These are phyloP conservation scores for Geotrichum cucujoidarum DNA, from an alignment of 1,139 yeast species.

Conservation along the genomic window DNA sequence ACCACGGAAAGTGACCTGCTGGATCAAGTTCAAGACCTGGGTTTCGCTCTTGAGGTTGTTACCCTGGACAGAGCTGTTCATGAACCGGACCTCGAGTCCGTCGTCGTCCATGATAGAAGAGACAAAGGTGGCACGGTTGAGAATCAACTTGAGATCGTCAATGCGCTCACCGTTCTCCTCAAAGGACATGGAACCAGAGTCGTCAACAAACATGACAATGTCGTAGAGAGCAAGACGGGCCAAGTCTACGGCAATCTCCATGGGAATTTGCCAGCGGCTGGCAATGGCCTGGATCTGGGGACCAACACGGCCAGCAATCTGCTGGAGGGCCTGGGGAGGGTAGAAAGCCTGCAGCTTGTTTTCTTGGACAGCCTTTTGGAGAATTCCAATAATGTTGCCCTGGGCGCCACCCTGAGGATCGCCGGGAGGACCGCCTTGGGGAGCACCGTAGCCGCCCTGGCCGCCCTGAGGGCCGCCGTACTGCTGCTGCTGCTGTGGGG, in stretches of 20 bases:
- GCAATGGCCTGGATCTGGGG: constrained; percentile 29
- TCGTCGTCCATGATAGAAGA: constrained; percentile 35
- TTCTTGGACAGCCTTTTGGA: constrained; percentile 33
- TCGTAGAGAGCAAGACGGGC: constrained; percentile 35
- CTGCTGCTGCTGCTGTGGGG: not conserved
- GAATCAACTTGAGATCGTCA: constrained; percentile 35
- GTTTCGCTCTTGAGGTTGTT: constrained; percentile 30
- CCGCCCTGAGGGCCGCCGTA: not conserved
- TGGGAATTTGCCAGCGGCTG: constrained; percentile 32
- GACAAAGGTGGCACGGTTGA: constrained; percentile 34
- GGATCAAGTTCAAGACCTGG: constrained; percentile 29
- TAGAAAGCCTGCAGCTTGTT: constrained; percentile 33
- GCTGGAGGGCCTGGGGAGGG: constrained; percentile 34
- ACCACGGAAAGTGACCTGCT: constrained; percentile 32
- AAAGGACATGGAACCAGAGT: constrained; percentile 38
- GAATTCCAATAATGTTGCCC: constrained; percentile 22
- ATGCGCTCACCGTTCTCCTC: constrained; percentile 38
- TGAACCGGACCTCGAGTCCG: constrained; percentile 35
- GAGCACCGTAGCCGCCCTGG: not conserved
- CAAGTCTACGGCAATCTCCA: constrained; percentile 34
- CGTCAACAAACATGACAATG: constrained; percentile 35
- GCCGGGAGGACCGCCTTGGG: constrained; percentile 2
- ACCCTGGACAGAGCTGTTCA: constrained; percentile 32
- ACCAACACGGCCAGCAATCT: constrained; percentile 28
- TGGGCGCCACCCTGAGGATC: constrained; percentile 5